Base-by-base conservation (phyloP, 2,329 filamentous ascomycete species). In the Aureobasidium melanogenum region DNA sequence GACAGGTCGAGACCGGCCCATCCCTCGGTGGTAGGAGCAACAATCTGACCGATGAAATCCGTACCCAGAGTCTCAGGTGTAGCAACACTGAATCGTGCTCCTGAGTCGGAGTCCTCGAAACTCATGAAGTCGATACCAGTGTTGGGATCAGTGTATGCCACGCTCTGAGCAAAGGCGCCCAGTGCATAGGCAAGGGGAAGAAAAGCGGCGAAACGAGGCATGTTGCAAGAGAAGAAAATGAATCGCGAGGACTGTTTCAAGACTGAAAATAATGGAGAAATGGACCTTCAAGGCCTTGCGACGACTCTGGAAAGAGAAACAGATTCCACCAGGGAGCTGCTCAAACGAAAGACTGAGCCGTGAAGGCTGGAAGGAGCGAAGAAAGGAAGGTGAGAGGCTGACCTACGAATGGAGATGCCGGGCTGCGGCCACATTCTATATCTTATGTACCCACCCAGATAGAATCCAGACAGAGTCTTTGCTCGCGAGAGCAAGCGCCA, bases 11-110 rank as follows among this genome's bases (percentile, higher is more conserved):
- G 72, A 62, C 77, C 80, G 52, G 75, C 77, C 75, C 79, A 84
- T 63, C 80, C 79, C 2, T 70, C 72, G 6, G 66, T 70, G n/a
- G 73, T 65, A 1, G 76, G 76, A 61, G 77, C 75, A 19, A 82
- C 76, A 47, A 85, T 74, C 67, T 83, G 79, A 8, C 77, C 79
- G 63, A 84, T 82, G 65, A 84, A 78, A 68, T 84, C 82, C 12
- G 75, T 76, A 1, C 70, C 74, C 15, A 77, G 70, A 12, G 71
- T 77, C 63, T 80, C 73, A 1, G 82, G 81, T 2, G 83, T 68
- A 1, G 78, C 80, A 41, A 84, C 73, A 66, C 80, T 80, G 60
- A 82, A 78, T 28, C 68, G 73, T 67, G 73, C 82, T 26, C 75
- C 76, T 1, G 75, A 75, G 50, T 66, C 65, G 28, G 72, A 66